phyloP scores from a whole-genome alignment of 768 basidiomycete species.

The Pisolithus marmoratus region DNA sequence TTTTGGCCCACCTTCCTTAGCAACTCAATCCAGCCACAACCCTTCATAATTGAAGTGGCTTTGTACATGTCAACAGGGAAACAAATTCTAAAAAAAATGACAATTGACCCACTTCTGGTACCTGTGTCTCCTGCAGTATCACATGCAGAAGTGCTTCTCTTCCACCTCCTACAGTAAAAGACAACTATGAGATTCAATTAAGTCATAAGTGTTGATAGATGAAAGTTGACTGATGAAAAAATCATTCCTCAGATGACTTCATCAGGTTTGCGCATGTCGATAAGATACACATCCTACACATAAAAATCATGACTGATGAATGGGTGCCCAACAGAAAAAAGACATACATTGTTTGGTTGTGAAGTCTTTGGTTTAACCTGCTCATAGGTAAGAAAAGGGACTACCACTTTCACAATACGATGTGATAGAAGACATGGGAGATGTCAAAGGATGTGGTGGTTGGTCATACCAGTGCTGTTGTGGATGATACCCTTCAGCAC shows the following conservation, averaged over 20 bases:
- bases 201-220: constrained; percentile 68
- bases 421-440: not conserved
- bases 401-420: not conserved
- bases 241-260: constrained; percentile 91
- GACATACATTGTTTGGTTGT: constrained; percentile 60
- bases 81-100: not conserved
- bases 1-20: constrained; percentile 43
- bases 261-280: constrained; percentile 91
- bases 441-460: not conserved
- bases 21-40: constrained; percentile 85
- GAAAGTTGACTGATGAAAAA: constrained; percentile 86
- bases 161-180: constrained; percentile 90
- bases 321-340: not conserved
- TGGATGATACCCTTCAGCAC: not conserved
- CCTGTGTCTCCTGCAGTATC: constrained; percentile 78
- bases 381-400: constrained; percentile 66
- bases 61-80: not conserved
- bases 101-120: constrained; percentile 60
- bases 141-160: constrained; percentile 73
- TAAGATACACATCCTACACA: constrained; percentile 63
- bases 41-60: constrained; percentile 76
- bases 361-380: constrained; percentile 75
- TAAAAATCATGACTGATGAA: constrained; percentile 2
- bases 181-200: constrained; percentile 63
- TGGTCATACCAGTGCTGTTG: not conserved